phyloP scores from a whole-genome alignment of 352 stramenopile species.

The Globisporangium carolinianum region DNA sequence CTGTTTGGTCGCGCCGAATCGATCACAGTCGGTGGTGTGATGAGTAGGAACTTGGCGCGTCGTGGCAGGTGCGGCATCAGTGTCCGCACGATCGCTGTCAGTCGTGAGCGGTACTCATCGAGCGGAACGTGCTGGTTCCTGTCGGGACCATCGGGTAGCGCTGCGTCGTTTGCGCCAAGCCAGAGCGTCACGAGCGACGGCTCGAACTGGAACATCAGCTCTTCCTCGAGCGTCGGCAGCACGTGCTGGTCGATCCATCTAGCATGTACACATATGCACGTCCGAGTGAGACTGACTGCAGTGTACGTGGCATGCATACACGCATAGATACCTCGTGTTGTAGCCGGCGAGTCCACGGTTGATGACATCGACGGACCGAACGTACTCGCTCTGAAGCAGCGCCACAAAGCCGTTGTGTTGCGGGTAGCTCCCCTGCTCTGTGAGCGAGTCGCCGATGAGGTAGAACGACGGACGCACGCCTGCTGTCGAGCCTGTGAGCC shows the following conservation, averaged over 20 bases:
- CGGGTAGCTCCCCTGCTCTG: constrained; percentile 32
- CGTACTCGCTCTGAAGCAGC: constrained; percentile 37
- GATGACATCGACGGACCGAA: constrained; percentile 45
- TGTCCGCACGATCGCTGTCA: constrained; percentile 21
- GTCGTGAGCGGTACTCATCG: constrained; percentile 34
- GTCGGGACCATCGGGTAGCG: constrained; percentile 15
- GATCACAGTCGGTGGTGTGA: constrained; percentile 48
- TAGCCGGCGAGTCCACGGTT: constrained; percentile 56
- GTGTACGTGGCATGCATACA: too few species aligned
- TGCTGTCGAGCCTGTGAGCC: background rate
- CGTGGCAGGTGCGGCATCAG: constrained; percentile 14
- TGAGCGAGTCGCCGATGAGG: constrained; percentile 66
- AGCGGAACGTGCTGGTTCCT: constrained; percentile 39
- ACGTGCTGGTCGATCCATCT: constrained; percentile 42
- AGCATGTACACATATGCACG: background rate
- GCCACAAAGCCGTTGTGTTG: constrained; percentile 31
- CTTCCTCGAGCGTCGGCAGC: constrained; percentile 27
- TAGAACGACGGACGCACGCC: constrained; percentile 21
- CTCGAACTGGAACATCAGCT: constrained; percentile 24
- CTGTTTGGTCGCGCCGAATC: constrained; percentile 22
- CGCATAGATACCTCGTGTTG: constrained; percentile 24
- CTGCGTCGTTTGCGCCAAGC: constrained; percentile 63
- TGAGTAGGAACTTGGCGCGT: constrained; percentile 31
- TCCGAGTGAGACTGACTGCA: too few species aligned
- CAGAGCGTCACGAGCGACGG: constrained; percentile 49